Conservation (phyloP, 2,329 filamentous ascomycete species). For the Alternaria ethzedia region DNA sequence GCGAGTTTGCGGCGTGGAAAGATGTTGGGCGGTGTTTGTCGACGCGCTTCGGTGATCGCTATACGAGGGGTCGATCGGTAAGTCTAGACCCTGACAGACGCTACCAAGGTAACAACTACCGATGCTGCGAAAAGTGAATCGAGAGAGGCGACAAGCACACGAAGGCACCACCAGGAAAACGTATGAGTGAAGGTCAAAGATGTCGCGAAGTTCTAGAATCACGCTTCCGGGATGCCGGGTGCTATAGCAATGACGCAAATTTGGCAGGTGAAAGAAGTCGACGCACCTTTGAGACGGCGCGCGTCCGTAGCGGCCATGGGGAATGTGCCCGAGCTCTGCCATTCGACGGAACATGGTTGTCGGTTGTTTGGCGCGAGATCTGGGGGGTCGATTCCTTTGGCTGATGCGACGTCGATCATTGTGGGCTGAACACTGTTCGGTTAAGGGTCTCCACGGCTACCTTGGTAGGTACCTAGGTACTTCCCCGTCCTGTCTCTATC, state of each 20-base stretch:
- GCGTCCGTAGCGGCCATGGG: conserved; percentile 11
- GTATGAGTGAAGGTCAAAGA: conserved; percentile 1
- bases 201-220: conserved; percentile 25
- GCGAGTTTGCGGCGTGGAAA: not conserved
- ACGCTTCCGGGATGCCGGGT: conserved; percentile 7
- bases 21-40: conserved; percentile 11
- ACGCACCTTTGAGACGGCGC: conserved; percentile 3
- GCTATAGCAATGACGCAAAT: conserved; percentile 21
- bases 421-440: not conserved
- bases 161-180: conserved; percentile 3
- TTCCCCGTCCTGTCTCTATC: not conserved
- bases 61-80: conserved; percentile 23
- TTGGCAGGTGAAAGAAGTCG: conserved; percentile 6
- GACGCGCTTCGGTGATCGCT: conserved; percentile 15
- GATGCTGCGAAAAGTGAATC: not conserved
- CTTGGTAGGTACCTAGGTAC: not conserved
- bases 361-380: not conserved
- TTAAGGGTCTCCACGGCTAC: not conserved
- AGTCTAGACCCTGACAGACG: conserved; percentile 20
- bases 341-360: conserved; percentile 18
- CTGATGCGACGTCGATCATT: conserved; percentile 3
- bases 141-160: not conserved
- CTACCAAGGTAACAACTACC: not conserved
- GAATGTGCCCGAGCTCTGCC: conserved; percentile 16
- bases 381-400: not conserved